These are phyloP conservation scores for Tolypocladium tropicale DNA, from an alignment of 2,329 filamentous ascomycete genomes.

Conservation along the genomic window DNA sequence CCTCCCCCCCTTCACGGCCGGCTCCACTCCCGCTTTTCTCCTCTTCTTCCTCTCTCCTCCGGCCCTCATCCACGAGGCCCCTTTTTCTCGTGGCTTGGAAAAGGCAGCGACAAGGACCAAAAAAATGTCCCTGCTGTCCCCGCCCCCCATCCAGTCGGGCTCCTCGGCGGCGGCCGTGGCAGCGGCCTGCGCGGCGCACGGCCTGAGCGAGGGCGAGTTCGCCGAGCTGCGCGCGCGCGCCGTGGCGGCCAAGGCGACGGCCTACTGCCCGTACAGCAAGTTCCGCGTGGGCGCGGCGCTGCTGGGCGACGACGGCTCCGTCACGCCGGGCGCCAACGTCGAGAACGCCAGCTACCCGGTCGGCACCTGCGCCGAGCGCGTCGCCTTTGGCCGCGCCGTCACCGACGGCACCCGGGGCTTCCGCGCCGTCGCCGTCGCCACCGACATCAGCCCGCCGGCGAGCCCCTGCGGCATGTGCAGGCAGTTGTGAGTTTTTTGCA, in stretches of 20 bases:
- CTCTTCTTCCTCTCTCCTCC: too few relatives aligned
- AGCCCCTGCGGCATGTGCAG: slow-evolving; percentile 94
- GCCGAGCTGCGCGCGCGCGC: slow-evolving; percentile 50
- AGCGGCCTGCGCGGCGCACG: slow-evolving; percentile 20
- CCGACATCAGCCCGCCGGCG: slow-evolving; percentile 59
- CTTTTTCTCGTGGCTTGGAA: too few relatives aligned
- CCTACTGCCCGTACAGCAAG: slow-evolving; percentile 88
- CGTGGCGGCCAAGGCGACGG: slow-evolving; percentile 60
- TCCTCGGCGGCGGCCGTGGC: slow-evolving; percentile 12
- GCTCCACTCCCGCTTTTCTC: neutral
- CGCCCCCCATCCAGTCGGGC: neutral
- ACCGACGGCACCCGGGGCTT: slow-evolving; percentile 47
- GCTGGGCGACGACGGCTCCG: slow-evolving; percentile 40
- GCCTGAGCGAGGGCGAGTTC: slow-evolving; percentile 55
- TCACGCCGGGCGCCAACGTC: slow-evolving; percentile 63
- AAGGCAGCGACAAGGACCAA: neutral
- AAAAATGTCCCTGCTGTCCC: neutral
- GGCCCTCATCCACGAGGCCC: too few relatives aligned
- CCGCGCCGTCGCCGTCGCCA: slow-evolving; percentile 75
- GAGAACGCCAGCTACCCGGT: slow-evolving; percentile 93
- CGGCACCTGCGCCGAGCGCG: slow-evolving; percentile 88
- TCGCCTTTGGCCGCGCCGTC: slow-evolving; percentile 76
- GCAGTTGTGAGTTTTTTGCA: slow-evolving; percentile 75
- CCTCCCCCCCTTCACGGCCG: neutral
- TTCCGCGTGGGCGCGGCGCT: slow-evolving; percentile 85